Evolutionary conservation across 1,284 basidiomycete species (phyloP), one percentile per base, ranked within the genome.

Genomic region (Puccinia coronata): DNA sequence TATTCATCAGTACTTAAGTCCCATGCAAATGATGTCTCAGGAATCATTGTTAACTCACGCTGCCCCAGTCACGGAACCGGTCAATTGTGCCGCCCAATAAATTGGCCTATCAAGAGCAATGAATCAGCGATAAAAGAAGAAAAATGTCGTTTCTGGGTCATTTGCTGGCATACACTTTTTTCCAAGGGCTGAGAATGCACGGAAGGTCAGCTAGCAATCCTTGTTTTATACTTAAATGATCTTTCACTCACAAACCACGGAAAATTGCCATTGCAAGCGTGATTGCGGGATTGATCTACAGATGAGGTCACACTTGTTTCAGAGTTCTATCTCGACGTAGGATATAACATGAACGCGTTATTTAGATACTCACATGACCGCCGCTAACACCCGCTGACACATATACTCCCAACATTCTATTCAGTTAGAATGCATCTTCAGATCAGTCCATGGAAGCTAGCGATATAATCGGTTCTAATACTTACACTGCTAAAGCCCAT

Each of bases 401-500:
- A 47, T 67, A 63, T 2, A 78, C 76, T 18, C 76, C 76, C 20
- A 78, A 39, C 76, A 78, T 78, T 31, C 76, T 78, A 34, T 36
- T 20, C 6, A 25, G 23, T 36, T 34, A 4, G 36, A 36, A 57
- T 53, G 9, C 18, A 9, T 34, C 11, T 59, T 75, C 0, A 43
- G 14, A 41, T 28, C 28, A 61, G 47, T 53, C 71, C 16, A 34
- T 47, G 5, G 39, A 75, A n/a, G 11, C 43, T 43, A 36, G 41
- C 4, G 16, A 57, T 61, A 8, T 31, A 16, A 28, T 43, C 20
- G 31, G 36, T 25, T 61, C 53, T 41, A 31, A 28, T 47, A 43
- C 76, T 65, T 70, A 78, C 76, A 78, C 76, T 25, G 76, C 76
- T 41, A 78, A 36, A 41, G 47, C 76, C 76, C 76, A 78, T 69